Evolutionary conservation across 2,329 filamentous ascomycete genomes (phyloP).

Genomic region (Graphilbum sp.): DNA sequence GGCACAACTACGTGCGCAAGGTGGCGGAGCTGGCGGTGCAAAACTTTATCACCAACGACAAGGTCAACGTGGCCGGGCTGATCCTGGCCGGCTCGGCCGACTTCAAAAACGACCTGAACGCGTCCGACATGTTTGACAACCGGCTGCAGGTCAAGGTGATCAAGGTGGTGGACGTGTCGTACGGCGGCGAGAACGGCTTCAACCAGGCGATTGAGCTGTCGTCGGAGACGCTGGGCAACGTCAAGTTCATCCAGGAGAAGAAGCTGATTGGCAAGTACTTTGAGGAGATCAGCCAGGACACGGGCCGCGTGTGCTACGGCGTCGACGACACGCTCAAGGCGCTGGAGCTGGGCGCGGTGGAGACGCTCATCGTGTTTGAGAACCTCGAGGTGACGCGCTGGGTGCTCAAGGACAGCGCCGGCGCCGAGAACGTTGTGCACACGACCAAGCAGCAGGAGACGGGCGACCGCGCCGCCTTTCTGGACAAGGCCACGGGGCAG

Average conservation of each 20-base stretch:
- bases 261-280: slow-evolving; percentile 99
- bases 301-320: slow-evolving; percentile 92
- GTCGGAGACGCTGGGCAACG: slow-evolving; percentile 89
- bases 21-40: slow-evolving; percentile 95
- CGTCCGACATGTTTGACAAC: slow-evolving; percentile 90
- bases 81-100: slow-evolving; percentile 95
- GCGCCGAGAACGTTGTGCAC: slow-evolving; percentile 61
- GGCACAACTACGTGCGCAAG: slow-evolving; percentile 99
- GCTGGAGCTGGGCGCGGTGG: slow-evolving; percentile 84
- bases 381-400: slow-evolving; percentile 91
- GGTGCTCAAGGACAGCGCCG: slow-evolving; percentile 65
- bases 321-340: slow-evolving; percentile 96
- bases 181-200: slow-evolving; percentile 98
- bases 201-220: slow-evolving; percentile 97
- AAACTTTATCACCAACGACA: slow-evolving; percentile 97
- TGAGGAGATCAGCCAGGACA: slow-evolving; percentile 96
- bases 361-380: slow-evolving; percentile 91
- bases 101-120: slow-evolving; percentile 98
- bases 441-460: slow-evolving; percentile 75
- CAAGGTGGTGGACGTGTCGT: slow-evolving; percentile 98
- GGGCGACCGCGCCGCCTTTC: slow-evolving; percentile 62
- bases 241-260: slow-evolving; percentile 99
- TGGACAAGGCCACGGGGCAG: slow-evolving; percentile 88
- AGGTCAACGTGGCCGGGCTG: slow-evolving; percentile 90
- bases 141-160: slow-evolving; percentile 91